Base-by-base conservation (phyloP, 164 flowering plant species). In the Magnolia sinica region DNA sequence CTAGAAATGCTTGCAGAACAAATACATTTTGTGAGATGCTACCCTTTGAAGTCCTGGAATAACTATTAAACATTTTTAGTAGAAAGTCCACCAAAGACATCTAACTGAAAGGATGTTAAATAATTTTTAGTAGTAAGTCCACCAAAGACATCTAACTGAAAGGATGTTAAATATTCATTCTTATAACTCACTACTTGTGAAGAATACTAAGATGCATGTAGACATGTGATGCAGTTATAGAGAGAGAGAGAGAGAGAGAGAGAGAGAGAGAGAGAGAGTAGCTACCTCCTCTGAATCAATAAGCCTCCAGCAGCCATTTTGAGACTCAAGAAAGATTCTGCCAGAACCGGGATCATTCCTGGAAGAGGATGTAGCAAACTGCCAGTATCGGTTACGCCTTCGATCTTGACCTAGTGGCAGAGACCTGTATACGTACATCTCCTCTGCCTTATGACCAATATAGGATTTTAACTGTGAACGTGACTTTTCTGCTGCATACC, bases 381-480 rank as follows among this genome's bases (percentile, higher is more conserved):
- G 96, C 98, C 98, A 93, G 79, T 95, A 93, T 22, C 96, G 82
- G 64, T 95, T 95, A 37, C 91, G 90, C 72, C 98, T 89, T 8
- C 98, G 91, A 79, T 95, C 98, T 73, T 88, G 96, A 69, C 98
- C 98, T 61, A 93, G 90, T 64, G 98, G 98, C 86, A 93, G 81
- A 63, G 98, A 95, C 78, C 97, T 86, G 77, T 93, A 91, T 1
- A 91, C 91, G 83, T 88, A 90, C 86, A 89, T 85, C 73, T 92
- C 95, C 70, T 93, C 97, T 63, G 98, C 98, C 79, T 74, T 88
- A 67, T 89, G 91, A 52, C 93, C 88, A 79, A 95, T 89, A 55
- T 80, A 87, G 68, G 96, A 84, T 81, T 95, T 95, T 64, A 92
- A 79, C 81, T 91, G 92, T 22, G 91, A 85, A 27, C 93, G 91